A percentile compares a stretch with the other conserved stretches of the same genome.
phyloP scores from a whole-genome alignment of 108 stramenopile species.

The Nannochloropsis gaditana region DNA sequence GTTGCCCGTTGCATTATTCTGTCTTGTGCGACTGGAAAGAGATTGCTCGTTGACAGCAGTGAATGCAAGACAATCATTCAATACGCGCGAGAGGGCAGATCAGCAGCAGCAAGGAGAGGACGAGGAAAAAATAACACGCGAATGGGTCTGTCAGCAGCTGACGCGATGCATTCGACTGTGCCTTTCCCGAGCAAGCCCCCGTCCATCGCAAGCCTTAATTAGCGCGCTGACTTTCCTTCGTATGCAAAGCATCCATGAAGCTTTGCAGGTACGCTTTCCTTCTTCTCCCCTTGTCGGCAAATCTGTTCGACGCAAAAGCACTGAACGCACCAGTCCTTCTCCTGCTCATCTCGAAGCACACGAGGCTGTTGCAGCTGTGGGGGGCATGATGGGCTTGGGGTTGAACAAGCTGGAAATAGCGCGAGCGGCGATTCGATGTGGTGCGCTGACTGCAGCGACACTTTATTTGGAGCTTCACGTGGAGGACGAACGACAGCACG shows the following conservation, averaged over 20 bases:
- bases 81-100: too few species aligned
- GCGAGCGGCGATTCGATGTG: conserved; percentile 6
- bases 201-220: not conserved
- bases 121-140: not conserved
- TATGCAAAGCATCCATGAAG: conserved; percentile 10
- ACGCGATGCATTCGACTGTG: not conserved
- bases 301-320: too few species aligned
- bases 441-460: conserved; percentile 11
- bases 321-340: too few species aligned
- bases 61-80: too few species aligned
- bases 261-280: not conserved
- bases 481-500: not conserved
- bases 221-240: not conserved
- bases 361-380: not conserved
- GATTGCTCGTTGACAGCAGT: not conserved
- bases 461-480: not conserved
- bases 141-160: not conserved
- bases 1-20: not conserved
- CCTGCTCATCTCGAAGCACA: not conserved
- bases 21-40: not conserved
- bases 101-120: too few species aligned
- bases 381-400: conserved; percentile 17
- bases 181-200: not conserved
- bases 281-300: not conserved
- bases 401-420: not conserved